A percentile compares a stretch with the other conserved stretches of the same genome.
Conservation (phyloP, 768 basidiomycete species). For the Lentinus tigrinus region DNA sequence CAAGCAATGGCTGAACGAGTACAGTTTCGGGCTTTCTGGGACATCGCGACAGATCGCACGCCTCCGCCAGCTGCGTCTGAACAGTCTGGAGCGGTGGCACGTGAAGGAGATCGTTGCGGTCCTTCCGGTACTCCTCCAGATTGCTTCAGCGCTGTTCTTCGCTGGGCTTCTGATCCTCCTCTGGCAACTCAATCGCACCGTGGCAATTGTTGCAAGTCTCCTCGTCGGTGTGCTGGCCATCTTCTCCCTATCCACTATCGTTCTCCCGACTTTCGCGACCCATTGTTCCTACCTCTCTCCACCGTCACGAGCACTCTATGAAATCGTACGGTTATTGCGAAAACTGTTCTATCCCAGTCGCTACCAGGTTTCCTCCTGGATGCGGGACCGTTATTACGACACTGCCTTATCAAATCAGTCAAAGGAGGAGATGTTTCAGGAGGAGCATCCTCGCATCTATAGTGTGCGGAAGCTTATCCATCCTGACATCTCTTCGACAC, state of each 20-base stretch:
- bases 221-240: background rate
- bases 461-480: too few species aligned
- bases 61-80: constrained; percentile 17
- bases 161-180: constrained; percentile 17
- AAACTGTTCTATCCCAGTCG: too few species aligned
- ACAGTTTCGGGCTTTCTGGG: constrained; percentile 7
- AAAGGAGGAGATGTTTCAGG: too few species aligned
- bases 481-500: too few species aligned
- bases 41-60: constrained; percentile 14
- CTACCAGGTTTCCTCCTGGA: too few species aligned
- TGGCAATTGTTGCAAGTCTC: constrained; percentile 5
- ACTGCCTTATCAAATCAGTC: too few species aligned
- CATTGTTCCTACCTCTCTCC: too few species aligned
- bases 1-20: constrained; percentile 14
- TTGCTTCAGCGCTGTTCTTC: constrained; percentile 12
- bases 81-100: constrained; percentile 19
- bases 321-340: too few species aligned
- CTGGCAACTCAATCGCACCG: constrained; percentile 11
- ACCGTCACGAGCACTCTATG: too few species aligned
- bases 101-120: background rate
- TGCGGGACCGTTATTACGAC: background rate
- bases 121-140: constrained; percentile 13
- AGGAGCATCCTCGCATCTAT: too few species aligned
- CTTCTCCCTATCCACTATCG: constrained; percentile 7
- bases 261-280: background rate